Evolutionary conservation across 257 asterid genomes (phyloP).

Genomic region (Gentiana dahurica): DNA sequence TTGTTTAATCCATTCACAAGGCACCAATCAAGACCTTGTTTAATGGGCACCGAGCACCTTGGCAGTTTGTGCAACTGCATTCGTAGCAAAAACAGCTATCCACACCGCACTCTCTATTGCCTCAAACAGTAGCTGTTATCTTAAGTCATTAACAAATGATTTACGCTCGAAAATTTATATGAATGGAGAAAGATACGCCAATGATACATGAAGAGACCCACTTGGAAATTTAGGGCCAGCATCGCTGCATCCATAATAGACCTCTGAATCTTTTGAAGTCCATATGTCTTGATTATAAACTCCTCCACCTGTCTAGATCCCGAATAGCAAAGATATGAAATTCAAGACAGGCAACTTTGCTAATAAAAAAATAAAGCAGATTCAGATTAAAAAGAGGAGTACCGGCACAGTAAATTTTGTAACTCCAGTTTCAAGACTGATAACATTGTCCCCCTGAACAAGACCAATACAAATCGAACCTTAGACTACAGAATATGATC

Average conservation of each 20-base stretch:
- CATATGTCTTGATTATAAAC: conserved; percentile 57
- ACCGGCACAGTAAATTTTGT: conserved; percentile 43
- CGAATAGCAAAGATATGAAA: conserved; percentile 28
- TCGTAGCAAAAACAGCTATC: too few species aligned
- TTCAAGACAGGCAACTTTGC: conserved; percentile 13
- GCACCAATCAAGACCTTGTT: too few species aligned
- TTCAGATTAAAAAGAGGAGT: conserved; percentile 19
- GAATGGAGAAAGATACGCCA: too few species aligned
- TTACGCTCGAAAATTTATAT: too few species aligned
- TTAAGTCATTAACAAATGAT: conserved; percentile 1
- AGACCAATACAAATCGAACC: conserved; percentile 7
- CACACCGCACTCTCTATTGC: not conserved
- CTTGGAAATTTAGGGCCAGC: conserved; percentile 61
- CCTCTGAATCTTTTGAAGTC: conserved; percentile 55
- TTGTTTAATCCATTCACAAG: too few species aligned
- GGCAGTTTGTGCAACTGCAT: too few species aligned
- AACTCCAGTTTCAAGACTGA: conserved; percentile 19
- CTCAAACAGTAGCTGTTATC: too few species aligned
- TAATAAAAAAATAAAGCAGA: not conserved
- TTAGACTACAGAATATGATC: not conserved
- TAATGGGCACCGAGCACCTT: too few species aligned
- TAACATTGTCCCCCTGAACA: conserved; percentile 24
- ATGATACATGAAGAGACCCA: conserved; percentile 19
- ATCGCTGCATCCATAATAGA: conserved; percentile 72
- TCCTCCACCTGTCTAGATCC: conserved; percentile 51